Percentiles rank a stretch among this genome's conserved stretches.
Conservation (phyloP, 495 filamentous ascomycete species). For the Penicillium herquei region DNA sequence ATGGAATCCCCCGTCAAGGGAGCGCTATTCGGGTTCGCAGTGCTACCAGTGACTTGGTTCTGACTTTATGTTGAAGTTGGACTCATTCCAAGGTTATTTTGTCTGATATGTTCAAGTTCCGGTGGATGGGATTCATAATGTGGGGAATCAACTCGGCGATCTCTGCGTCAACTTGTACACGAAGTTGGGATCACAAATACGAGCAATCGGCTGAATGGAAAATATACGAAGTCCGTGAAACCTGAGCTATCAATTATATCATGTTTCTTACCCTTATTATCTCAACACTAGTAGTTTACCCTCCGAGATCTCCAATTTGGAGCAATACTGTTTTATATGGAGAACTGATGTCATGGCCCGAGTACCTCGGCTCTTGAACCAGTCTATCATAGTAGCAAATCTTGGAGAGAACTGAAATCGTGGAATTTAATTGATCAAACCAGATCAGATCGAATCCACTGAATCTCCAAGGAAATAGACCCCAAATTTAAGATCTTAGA, state of each 20-base stretch:
- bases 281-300: background rate
- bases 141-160: too few species aligned
- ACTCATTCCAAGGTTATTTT: constrained; percentile 1
- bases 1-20: constrained; percentile 49
- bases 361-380: constrained; percentile 1
- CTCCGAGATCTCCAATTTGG: constrained; percentile 4
- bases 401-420: background rate
- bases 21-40: constrained; percentile 45
- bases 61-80: constrained; percentile 32
- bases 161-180: too few species aligned
- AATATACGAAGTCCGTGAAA: too few species aligned
- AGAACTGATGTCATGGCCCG: constrained; percentile 3
- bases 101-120: too few species aligned
- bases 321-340: background rate
- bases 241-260: too few species aligned
- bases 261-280: too few species aligned
- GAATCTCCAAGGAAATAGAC: too few species aligned
- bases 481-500: too few species aligned
- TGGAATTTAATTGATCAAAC: background rate
- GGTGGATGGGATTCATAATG: too few species aligned
- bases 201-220: background rate
- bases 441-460: too few species aligned
- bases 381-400: background rate
- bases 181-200: too few species aligned
- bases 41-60: constrained; percentile 30